phyloP scores from a whole-genome alignment of 129 eudicot genomes.

The Artemisia annua region DNA sequence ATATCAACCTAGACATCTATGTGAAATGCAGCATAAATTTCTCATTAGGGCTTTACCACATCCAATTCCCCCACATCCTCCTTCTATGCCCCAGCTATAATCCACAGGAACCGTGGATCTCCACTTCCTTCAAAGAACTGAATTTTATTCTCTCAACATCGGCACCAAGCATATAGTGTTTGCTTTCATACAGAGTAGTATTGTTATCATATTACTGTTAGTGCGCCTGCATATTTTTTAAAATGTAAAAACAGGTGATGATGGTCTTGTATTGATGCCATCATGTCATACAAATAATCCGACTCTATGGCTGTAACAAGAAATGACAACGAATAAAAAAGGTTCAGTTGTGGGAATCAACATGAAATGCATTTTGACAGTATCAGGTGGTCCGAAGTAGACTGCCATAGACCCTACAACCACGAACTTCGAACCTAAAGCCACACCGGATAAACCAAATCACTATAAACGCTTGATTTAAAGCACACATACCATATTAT shows the following conservation, averaged over 20 bases:
- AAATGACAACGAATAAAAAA: background rate
- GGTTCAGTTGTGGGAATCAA: background rate
- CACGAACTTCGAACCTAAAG: background rate
- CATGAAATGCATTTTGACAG: background rate
- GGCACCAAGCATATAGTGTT: no score
- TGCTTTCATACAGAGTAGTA: no score
- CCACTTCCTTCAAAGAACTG: constrained; percentile 2
- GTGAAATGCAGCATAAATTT: no score
- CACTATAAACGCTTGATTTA: background rate
- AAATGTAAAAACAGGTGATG: no score
- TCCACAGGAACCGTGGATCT: background rate
- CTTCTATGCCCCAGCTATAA: background rate
- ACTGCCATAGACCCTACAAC: background rate
- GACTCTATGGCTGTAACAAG: background rate
- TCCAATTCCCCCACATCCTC: background rate
- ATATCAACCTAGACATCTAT: background rate
- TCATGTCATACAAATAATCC: background rate
- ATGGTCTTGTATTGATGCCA: background rate
- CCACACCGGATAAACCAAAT: background rate
- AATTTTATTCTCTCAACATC: background rate
- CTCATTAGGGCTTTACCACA: background rate
- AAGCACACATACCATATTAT: background rate
- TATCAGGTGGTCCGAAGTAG: background rate
- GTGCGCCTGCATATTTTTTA: no score
- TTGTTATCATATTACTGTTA: no score